phyloP scores from a whole-genome alignment of 2,329 filamentous ascomycete species.

The Ophiostoma sp. region DNA sequence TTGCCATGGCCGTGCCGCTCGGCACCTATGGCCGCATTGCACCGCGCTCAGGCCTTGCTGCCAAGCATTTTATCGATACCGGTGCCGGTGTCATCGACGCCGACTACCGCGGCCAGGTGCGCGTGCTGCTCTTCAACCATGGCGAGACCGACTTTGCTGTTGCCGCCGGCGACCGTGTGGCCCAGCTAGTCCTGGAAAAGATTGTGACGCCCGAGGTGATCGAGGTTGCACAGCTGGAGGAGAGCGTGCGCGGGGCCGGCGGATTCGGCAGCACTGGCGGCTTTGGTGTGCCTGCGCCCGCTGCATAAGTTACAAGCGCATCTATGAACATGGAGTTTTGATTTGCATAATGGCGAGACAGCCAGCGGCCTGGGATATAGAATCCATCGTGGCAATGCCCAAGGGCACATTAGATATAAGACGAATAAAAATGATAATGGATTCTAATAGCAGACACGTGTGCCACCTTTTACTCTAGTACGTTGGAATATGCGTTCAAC shows the following conservation, averaged over 20 bases:
- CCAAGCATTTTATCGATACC: conserved; percentile 93
- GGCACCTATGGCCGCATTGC: conserved; percentile 90
- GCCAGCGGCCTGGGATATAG: no score
- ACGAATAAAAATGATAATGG: background rate
- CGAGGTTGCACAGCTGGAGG: conserved; percentile 83
- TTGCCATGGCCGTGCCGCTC: conserved; percentile 82
- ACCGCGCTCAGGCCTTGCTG: conserved; percentile 81
- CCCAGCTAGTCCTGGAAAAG: conserved; percentile 88
- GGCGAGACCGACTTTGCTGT: conserved; percentile 74
- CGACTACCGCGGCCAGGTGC: conserved; percentile 90
- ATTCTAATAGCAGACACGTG: background rate
- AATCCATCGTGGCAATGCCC: no score
- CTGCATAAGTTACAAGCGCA: background rate
- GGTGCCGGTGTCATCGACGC: conserved; percentile 96
- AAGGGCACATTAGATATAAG: background rate
- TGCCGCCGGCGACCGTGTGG: conserved; percentile 81
- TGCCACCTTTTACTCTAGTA: background rate
- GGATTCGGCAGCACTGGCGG: conserved; percentile 84
- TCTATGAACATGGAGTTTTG: background rate
- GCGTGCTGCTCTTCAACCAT: conserved; percentile 93
- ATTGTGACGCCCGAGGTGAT: conserved; percentile 89
- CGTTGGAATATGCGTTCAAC: background rate
- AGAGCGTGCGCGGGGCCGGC: conserved; percentile 82
- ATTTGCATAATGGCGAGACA: background rate
- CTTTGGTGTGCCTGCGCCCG: conserved; percentile 18